These are phyloP conservation scores for Eremochloa ophiuroides DNA, from an alignment of 176 grass and related monocot species.

Conservation along the genomic window DNA sequence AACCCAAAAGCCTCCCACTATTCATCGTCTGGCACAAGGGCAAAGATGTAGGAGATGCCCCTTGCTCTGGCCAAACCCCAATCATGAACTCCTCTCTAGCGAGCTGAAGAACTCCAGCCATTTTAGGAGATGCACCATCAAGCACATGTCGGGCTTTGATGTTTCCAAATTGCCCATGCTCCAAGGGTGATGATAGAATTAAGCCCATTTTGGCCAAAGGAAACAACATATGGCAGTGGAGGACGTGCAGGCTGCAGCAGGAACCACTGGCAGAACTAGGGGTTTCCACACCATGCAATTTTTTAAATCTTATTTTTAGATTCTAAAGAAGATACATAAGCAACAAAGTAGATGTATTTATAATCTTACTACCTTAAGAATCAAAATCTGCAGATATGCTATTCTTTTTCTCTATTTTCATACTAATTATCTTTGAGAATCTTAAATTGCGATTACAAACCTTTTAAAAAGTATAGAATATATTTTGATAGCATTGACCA, in stretches of 20 bases:
- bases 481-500: too few relatives aligned
- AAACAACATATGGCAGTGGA: neutral
- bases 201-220: neutral
- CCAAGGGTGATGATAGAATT: neutral
- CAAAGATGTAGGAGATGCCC: neutral
- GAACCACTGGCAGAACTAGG: too few relatives aligned
- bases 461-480: too few relatives aligned
- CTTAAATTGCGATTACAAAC: too few relatives aligned
- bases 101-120: neutral
- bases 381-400: too few relatives aligned
- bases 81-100: neutral
- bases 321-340: too few relatives aligned
- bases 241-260: neutral
- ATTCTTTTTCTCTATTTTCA: too few relatives aligned
- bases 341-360: too few relatives aligned
- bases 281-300: too few relatives aligned
- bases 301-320: too few relatives aligned
- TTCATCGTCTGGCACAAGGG: neutral
- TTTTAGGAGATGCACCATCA: neutral
- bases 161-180: neutral
- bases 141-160: neutral
- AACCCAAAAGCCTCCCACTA: neutral
- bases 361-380: too few relatives aligned
- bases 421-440: too few relatives aligned
- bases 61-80: neutral